Percentiles rank a stretch among this genome's conserved stretches.
Conservation (phyloP, 129 eudicot species). For the Pittosporum tobira region DNA sequence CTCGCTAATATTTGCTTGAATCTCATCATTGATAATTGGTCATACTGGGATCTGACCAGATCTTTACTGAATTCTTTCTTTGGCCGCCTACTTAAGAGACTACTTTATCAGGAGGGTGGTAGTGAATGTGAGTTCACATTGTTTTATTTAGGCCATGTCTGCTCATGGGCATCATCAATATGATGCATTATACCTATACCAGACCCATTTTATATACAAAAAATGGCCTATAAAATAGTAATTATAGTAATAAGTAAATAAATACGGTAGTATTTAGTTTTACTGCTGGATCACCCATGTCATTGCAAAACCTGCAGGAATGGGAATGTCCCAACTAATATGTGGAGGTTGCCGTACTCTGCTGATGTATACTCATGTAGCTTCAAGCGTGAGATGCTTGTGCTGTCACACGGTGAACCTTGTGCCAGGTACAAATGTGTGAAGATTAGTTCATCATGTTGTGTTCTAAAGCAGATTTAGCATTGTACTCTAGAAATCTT, state of each 20-base stretch:
- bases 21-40: too few species aligned
- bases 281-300: neutral
- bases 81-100: neutral
- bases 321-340: constrained; percentile 75
- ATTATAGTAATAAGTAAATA: too few species aligned
- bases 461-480: neutral
- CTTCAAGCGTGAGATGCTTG: constrained; percentile 84
- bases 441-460: neutral
- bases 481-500: neutral
- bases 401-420: constrained; percentile 77
- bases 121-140: neutral
- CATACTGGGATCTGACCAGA: neutral
- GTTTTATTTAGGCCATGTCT: neutral
- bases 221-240: too few species aligned
- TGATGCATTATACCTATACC: neutral
- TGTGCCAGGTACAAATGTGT: constrained; percentile 45
- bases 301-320: constrained; percentile 37
- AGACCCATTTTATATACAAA: neutral
- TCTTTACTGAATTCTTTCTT: neutral
- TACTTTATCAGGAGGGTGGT: neutral
- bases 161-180: neutral
- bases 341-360: constrained; percentile 85
- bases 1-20: too few species aligned
- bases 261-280: neutral
- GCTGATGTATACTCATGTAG: constrained; percentile 76